Evolutionary conservation across 805 yeast species (phyloP), one percentile per base, ranked within the genome.

Genomic region (Clavispora asparagi): DNA sequence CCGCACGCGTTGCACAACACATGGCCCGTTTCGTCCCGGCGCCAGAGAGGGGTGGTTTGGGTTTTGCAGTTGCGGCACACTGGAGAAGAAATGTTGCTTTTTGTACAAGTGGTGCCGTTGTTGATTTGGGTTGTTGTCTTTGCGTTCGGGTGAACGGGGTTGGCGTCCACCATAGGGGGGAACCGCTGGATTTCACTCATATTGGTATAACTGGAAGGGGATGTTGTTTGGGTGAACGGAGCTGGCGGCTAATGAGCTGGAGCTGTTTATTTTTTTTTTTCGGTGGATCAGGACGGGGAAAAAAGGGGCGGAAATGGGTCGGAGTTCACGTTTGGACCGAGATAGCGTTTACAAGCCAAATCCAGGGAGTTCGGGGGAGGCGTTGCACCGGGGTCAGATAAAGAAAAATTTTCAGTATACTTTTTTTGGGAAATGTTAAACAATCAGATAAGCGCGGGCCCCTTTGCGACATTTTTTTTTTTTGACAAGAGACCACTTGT

Each of bases 1-100:
- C 98, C 99, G 70, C 99, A 92, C 0, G 98, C 98, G 68, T 91
- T 91, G 65, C 98, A 91, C 41, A 91, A 74, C 30, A 91, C 95
- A 57, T 71, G 76, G 13, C 95, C 95, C 10, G 87, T 80, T 59
- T 90, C 97, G 66, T 91, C 97, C 52, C 97, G 76, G 65, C 97
- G 78, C 97, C 97, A 91, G 27, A 91, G 71, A 1, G 98, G 97
- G 2, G 98, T 91, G 1, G 94, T 91, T 48, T 89, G 86, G 1
- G 98, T 91, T 58, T 84, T 79, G 69, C 98, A 91, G 65, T 91
- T 91, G 56, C 85, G 87, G 64, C 98, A 91, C 19, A 84, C 76
- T 5, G 95, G 88, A 30, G 80, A 71, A 12, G 83, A 64, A 50
- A 81, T 78, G 57, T 78, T 82, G 14, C 82, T 73, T 54, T 81